A percentile compares a stretch with the other conserved stretches of the same genome.
Conservation (phyloP, 2,329 filamentous ascomycete species). For the Colletotrichum shisoi region DNA sequence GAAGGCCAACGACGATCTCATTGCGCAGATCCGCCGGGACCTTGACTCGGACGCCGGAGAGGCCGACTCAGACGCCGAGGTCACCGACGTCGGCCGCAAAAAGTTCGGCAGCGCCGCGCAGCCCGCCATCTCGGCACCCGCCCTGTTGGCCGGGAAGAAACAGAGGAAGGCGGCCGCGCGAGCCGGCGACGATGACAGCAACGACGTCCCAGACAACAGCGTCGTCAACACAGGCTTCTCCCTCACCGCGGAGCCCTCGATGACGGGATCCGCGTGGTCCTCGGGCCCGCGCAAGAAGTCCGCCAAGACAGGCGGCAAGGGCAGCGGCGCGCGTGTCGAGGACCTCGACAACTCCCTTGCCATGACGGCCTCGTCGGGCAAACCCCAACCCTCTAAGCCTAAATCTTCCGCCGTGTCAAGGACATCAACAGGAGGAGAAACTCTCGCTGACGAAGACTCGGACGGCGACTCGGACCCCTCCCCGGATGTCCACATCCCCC, state of each 20-base stretch:
- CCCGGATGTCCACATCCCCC: slow-evolving; percentile 59
- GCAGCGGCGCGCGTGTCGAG: slow-evolving; percentile 42
- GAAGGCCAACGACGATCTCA: slow-evolving; percentile 80
- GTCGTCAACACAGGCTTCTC: slow-evolving; percentile 42
- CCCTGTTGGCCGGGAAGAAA: slow-evolving; percentile 41
- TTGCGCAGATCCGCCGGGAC: slow-evolving; percentile 73
- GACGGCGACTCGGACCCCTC: slow-evolving; percentile 51
- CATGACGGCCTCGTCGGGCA: slow-evolving; percentile 44
- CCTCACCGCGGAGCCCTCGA: slow-evolving; percentile 41
- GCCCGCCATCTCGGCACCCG: slow-evolving; percentile 46
- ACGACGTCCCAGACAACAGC: slow-evolving; percentile 41
- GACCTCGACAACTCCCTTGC: slow-evolving; percentile 53
- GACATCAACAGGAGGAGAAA: slow-evolving; percentile 3
- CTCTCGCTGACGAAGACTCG: slow-evolving; percentile 45
- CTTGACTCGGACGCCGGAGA: slow-evolving; percentile 69
- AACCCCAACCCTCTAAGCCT: slow-evolving; percentile 41
- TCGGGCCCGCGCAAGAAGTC: slow-evolving; percentile 50
- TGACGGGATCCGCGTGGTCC: slow-evolving; percentile 55
- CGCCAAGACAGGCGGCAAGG: slow-evolving; percentile 25
- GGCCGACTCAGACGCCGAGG: slow-evolving; percentile 61
- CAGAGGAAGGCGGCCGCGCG: slow-evolving; percentile 48
- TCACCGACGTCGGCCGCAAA: slow-evolving; percentile 71
- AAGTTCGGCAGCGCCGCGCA: slow-evolving; percentile 65
- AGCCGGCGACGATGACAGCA: slow-evolving; percentile 43
- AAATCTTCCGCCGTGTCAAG: slow-evolving; percentile 40